phyloP scores from a whole-genome alignment of 305 asterid genomes.

The Fraxinus sp. region DNA sequence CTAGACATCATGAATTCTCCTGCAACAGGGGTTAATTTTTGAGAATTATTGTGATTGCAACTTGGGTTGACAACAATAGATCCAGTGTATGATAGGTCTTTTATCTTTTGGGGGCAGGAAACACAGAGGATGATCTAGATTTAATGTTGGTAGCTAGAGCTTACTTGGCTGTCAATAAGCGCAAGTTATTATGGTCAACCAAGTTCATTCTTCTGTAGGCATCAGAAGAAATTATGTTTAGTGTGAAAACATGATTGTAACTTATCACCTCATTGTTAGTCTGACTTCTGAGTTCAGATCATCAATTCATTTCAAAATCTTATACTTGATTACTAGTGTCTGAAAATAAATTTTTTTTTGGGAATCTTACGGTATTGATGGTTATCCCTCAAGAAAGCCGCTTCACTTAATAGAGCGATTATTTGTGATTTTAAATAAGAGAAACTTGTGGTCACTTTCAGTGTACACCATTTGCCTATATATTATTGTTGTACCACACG shows the following conservation, averaged over 20 bases:
- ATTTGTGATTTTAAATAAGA: conserved; percentile 8
- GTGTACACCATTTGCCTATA: neutral
- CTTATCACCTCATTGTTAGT: neutral
- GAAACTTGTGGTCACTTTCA: neutral
- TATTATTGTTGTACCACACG: conserved; percentile 4
- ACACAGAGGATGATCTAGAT: neutral
- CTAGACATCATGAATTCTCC: neutral
- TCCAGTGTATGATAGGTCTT: neutral
- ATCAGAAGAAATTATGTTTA: neutral
- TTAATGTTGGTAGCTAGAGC: neutral
- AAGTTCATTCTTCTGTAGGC: neutral
- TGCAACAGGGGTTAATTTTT: neutral
- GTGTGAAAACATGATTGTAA: neutral
- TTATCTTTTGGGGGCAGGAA: neutral
- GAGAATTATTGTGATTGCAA: neutral
- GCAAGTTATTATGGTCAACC: neutral
- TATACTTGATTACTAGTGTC: conserved; percentile 1
- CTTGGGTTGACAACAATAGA: neutral
- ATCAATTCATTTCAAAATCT: neutral
- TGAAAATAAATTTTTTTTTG: neutral
- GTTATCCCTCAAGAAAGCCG: conserved; percentile 17
- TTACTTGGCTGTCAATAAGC: neutral
- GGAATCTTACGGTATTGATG: conserved; percentile 18
- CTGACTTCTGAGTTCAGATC: neutral
- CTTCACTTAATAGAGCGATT: neutral